phyloP scores from a whole-genome alignment of 495 filamentous ascomycete genomes.

The Aspergillus funiculosus region DNA sequence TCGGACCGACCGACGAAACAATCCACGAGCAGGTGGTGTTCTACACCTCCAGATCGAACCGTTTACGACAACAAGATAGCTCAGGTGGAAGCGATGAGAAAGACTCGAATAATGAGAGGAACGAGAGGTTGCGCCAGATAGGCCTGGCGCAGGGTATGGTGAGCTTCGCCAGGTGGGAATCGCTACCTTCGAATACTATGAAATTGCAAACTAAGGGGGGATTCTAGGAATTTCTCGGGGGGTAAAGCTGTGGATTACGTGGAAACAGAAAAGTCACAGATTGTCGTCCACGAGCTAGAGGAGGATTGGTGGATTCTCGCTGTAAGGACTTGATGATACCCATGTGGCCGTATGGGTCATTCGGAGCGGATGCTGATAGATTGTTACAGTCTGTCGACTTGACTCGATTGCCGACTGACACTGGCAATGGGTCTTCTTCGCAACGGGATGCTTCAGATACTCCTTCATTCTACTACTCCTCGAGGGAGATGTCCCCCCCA shows the following conservation, averaged over 20 bases:
- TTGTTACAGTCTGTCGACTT: slow-evolving; percentile 63
- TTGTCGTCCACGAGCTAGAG: slow-evolving; percentile 79
- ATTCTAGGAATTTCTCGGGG: slow-evolving; percentile 65
- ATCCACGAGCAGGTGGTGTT: slow-evolving; percentile 88
- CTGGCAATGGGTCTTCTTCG: slow-evolving; percentile 20
- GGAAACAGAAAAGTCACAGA: slow-evolving; percentile 82
- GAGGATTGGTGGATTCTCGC: slow-evolving; percentile 93
- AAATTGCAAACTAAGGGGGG: slow-evolving; percentile 5
- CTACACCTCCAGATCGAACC: slow-evolving; percentile 54
- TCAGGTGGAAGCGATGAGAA: slow-evolving; percentile 49
- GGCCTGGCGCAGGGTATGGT: slow-evolving; percentile 98
- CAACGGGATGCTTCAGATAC: slow-evolving; percentile 18
- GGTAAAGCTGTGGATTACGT: slow-evolving; percentile 72
- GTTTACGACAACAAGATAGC: slow-evolving; percentile 31
- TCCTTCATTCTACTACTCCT: slow-evolving; percentile 63
- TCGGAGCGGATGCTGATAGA: slow-evolving; percentile 16
- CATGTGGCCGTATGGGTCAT: too few relatives aligned
- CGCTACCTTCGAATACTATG: slow-evolving; percentile 10
- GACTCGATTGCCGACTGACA: slow-evolving; percentile 47
- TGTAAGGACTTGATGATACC: slow-evolving; percentile 46
- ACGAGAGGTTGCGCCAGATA: slow-evolving; percentile 83
- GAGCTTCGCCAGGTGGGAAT: slow-evolving; percentile 68
- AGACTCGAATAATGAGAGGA: slow-evolving; percentile 55
- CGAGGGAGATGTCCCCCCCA: slow-evolving; percentile 82
- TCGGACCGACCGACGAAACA: slow-evolving; percentile 84